These are phyloP conservation scores for Naematelia aurantialba DNA, from an alignment of 768 basidiomycete genomes.

Conservation along the genomic window DNA sequence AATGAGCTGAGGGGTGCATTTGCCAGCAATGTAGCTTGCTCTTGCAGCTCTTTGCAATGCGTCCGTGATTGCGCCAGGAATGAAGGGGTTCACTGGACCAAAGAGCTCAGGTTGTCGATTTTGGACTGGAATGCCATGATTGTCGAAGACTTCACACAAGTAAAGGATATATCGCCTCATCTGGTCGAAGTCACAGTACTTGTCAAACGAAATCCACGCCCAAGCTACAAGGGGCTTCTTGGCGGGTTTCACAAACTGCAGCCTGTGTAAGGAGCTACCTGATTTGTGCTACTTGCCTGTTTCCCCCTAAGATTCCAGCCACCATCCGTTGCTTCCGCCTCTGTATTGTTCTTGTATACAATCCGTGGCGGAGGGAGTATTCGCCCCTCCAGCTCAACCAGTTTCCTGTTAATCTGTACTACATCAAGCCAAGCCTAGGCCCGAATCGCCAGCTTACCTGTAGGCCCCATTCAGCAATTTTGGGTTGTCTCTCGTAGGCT, in stretches of 20 bases:
- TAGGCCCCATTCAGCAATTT: conserved; percentile 47
- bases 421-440: not conserved
- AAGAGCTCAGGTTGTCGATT: conserved; percentile 32
- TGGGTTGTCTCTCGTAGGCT: conserved; percentile 34
- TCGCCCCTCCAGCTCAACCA: conserved; percentile 42
- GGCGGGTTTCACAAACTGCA: conserved; percentile 33
- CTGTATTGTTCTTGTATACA: conserved; percentile 24
- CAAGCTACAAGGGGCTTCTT: conserved; percentile 39
- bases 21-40: conserved; percentile 30
- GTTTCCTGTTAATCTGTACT: conserved; percentile 27
- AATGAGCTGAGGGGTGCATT: conserved; percentile 43
- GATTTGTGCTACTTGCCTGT: conserved; percentile 14
- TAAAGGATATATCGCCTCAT: conserved; percentile 39
- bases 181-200: conserved; percentile 24
- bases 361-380: conserved; percentile 41
- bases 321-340: conserved; percentile 27
- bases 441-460: conserved; percentile 17
- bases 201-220: conserved; percentile 45
- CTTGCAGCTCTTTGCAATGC: conserved; percentile 35
- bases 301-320: conserved; percentile 47
- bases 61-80: conserved; percentile 7
- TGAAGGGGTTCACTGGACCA: conserved; percentile 30
- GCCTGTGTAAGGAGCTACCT: not conserved
- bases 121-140: conserved; percentile 30
- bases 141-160: conserved; percentile 18